Evolutionary conservation across 129 eudicot genomes (phyloP).

Genomic region (Chrysanthemum makinoi): DNA sequence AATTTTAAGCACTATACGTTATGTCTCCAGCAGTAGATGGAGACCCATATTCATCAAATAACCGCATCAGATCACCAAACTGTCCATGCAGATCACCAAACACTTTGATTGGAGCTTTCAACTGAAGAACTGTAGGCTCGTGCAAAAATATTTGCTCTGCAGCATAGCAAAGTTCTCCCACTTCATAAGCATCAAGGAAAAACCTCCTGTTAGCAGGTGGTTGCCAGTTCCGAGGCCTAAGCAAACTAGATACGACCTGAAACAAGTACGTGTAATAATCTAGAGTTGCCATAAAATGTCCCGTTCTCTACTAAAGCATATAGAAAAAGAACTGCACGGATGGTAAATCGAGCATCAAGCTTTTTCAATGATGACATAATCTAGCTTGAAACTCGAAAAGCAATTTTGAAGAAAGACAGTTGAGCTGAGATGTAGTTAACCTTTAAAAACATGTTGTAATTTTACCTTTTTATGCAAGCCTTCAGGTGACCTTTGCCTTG

Average conservation of each 20-base stretch:
- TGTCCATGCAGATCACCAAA: conserved; percentile 99
- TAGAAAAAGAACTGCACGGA: not conserved
- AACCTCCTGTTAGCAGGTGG: conserved; percentile 87
- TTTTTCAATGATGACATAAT: too few relatives aligned
- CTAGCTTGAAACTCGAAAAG: too few relatives aligned
- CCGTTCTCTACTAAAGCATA: conserved; percentile 8
- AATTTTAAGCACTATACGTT: conserved; percentile 48
- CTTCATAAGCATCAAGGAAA: conserved; percentile 93
- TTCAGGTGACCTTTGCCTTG: conserved; percentile 86
- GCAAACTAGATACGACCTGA: conserved; percentile 81
- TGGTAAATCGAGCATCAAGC: too few relatives aligned
- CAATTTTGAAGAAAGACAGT: too few relatives aligned
- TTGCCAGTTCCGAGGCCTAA: conserved; percentile 95
- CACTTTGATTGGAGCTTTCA: conserved; percentile 95
- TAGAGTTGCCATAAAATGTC: not conserved
- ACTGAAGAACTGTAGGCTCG: conserved; percentile 89
- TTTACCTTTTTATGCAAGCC: conserved; percentile 93
- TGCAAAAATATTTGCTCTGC: conserved; percentile 98
- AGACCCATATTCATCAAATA: conserved; percentile 95
- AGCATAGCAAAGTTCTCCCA: conserved; percentile 97
- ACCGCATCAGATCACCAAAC: conserved; percentile 96
- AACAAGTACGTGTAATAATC: conserved; percentile 13
- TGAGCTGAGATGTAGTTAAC: not conserved
- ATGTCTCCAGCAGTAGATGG: conserved; percentile 98
- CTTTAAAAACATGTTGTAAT: not conserved